These are phyloP conservation scores for Phytopythium kandeliae DNA, from an alignment of 352 stramenopile species.

Conservation along the genomic window DNA sequence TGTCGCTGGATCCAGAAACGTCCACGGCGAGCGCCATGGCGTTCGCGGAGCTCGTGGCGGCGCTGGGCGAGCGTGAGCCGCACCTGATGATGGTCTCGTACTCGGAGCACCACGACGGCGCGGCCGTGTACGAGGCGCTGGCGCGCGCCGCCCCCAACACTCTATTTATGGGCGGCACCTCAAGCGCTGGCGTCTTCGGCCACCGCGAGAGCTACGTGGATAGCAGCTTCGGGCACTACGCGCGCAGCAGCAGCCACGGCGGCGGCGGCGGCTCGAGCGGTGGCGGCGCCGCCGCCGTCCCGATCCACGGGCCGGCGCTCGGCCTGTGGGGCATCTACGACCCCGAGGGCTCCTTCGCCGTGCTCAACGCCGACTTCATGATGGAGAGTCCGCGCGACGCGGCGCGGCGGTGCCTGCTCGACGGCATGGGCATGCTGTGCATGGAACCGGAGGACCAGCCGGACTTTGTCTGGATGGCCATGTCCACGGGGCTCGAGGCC, in stretches of 20 bases:
- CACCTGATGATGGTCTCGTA: conserved; percentile 83
- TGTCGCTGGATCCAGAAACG: conserved; percentile 58
- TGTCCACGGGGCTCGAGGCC: conserved; percentile 26
- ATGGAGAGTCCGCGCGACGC: conserved; percentile 57
- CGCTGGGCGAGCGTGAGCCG: conserved; percentile 52
- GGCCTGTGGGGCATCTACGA: conserved; percentile 82
- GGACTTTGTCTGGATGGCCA: conserved; percentile 75
- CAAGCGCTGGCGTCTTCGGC: conserved; percentile 57
- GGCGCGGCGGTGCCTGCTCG: conserved; percentile 46
- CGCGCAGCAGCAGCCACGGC: conserved; percentile 24
- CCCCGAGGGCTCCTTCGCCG: conserved; percentile 72
- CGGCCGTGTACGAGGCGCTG: conserved; percentile 53
- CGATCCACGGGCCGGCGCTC: conserved; percentile 28
- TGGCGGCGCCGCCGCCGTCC: conserved; percentile 12
- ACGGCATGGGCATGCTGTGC: conserved; percentile 65
- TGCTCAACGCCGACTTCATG: conserved; percentile 64
- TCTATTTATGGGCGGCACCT: conserved; percentile 79
- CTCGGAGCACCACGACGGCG: conserved; percentile 51
- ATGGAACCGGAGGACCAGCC: conserved; percentile 72
- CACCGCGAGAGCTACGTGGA: conserved; percentile 11
- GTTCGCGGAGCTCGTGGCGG: conserved; percentile 48
- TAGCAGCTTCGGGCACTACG: conserved; percentile 8
- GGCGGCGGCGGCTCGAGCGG: conserved; percentile 8
- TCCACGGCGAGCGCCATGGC: conserved; percentile 42
- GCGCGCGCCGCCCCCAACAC: conserved; percentile 57